Evolutionary conservation across 2,329 filamentous ascomycete species (phyloP).

Genomic region (Leptosphaerulina australis): DNA sequence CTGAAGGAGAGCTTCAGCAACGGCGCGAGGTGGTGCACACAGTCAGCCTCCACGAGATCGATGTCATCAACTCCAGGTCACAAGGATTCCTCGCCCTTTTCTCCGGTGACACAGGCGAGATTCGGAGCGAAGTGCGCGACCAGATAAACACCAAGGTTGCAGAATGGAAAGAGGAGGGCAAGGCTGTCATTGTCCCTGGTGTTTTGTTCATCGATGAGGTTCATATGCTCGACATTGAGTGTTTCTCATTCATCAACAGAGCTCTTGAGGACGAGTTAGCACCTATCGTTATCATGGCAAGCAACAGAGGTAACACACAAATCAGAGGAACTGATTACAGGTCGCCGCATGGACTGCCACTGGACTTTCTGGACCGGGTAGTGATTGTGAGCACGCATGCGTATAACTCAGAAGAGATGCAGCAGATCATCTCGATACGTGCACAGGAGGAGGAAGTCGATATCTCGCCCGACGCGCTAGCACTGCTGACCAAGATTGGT

Average conservation of each 20-base stretch:
- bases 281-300: slow-evolving; percentile 98
- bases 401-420: slow-evolving; percentile 83
- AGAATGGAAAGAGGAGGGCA: slow-evolving; percentile 99
- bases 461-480: slow-evolving; percentile 84
- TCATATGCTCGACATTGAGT: slow-evolving; percentile 99
- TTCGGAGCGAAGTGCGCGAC: slow-evolving; percentile 93
- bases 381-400: slow-evolving; percentile 94
- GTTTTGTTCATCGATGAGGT: slow-evolving; percentile 99
- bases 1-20: slow-evolving; percentile 95
- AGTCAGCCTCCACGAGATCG: slow-evolving; percentile 95
- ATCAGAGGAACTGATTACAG: slow-evolving; percentile 94
- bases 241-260: slow-evolving; percentile 98
- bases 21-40: slow-evolving; percentile 97
- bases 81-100: slow-evolving; percentile 97
- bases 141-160: slow-evolving; percentile 99
- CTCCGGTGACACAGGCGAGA: slow-evolving; percentile 97
- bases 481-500: slow-evolving; percentile 93
- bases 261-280: slow-evolving; percentile 93
- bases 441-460: slow-evolving; percentile 97
- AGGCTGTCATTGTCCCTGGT: slow-evolving; percentile 95
- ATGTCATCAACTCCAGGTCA: slow-evolving; percentile 99
- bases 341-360: slow-evolving; percentile 88
- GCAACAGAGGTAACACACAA: slow-evolving; percentile 88
- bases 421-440: slow-evolving; percentile 88
- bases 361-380: slow-evolving; percentile 94